Evolutionary conservation across 2,329 filamentous ascomycete species (phyloP), one percentile per base, ranked within the genome.

Genomic region (Ophiobolus disseminans): DNA sequence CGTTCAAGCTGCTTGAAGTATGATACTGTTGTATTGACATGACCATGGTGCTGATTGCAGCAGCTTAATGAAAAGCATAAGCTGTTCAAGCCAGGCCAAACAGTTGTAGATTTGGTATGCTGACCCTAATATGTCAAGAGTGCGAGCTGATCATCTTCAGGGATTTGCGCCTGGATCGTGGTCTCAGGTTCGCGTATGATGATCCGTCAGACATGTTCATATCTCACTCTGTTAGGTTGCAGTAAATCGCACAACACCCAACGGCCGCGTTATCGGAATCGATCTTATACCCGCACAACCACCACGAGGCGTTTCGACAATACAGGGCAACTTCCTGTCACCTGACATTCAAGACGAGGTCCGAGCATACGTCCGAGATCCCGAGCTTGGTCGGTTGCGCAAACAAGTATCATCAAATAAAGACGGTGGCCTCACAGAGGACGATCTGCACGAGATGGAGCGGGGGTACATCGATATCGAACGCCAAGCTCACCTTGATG

Each of bases 251-350:
- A 96, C 90, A 4, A 81, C 83, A 52, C 92, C 92, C 0, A 75
- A 82, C 36, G 91, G 92, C 7, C 84, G 88, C 34, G 86, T 99
- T 10, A 79, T 99, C 21, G 95, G 94, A 9, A 93, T 99, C 64
- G 94, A 99, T 71, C 83, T 99, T 41, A 91, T 99, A 57, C 94
- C 94, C 4, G 90, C 91, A 0, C 88, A 93, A 69, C 93, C 95
- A 4, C 94, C 94, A 0, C 86, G 83, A 65, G 94, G 94, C 17
- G 91, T 96, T n/a, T 92, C 90, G 21, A 91, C 91, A 2, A 91
- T 99, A 48, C 94, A 99, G 74, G 94, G 95, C 38, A 90, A 99
- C 70, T 97, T 99, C 59, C 78, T 97, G 31, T 88, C 86, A 5
- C 81, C 85, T 0, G 74, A 76, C 2, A 86, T 97, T n/a, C 89